These are phyloP conservation scores for Penicillium sp. DNA, from an alignment of 2,329 filamentous ascomycete genomes.

Conservation along the genomic window DNA sequence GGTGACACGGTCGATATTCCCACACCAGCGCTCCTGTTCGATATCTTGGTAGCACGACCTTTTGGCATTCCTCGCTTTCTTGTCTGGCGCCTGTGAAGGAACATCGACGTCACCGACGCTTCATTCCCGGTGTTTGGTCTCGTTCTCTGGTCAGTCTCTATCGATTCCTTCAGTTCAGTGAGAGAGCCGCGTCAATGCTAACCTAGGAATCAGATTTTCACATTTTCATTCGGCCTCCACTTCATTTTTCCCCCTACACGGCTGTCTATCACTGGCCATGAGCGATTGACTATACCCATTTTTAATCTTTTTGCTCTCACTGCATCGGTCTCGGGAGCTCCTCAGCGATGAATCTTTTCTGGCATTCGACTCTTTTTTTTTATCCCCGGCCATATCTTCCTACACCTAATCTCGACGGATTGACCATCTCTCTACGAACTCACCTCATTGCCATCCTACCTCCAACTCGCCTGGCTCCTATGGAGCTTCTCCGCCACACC, in stretches of 20 bases:
- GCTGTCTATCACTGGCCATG: constrained; percentile 16
- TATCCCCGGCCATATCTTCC: constrained; percentile 11
- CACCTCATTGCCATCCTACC: constrained; percentile 5
- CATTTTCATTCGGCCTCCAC: constrained; percentile 15
- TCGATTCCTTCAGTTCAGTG: constrained; percentile 7
- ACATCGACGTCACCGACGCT: constrained; percentile 20
- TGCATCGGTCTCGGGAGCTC: constrained; percentile 23
- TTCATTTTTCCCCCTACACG: constrained; percentile 5
- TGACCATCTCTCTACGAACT: constrained; percentile 5
- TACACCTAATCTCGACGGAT: constrained; percentile 10
- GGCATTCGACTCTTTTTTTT: background rate
- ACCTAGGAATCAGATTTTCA: constrained; percentile 16
- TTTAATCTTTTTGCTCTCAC: constrained; percentile 18
- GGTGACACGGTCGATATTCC: constrained; percentile 12
- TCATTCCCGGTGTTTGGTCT: constrained; percentile 18
- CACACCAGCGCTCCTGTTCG: constrained; percentile 4
- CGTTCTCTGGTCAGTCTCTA: constrained; percentile 24
- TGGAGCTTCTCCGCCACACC: background rate
- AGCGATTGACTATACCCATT: constrained; percentile 24
- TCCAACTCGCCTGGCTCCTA: constrained; percentile 4
- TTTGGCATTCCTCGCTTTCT: constrained; percentile 7
- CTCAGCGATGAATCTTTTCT: constrained; percentile 18
- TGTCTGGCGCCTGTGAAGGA: constrained; percentile 9
- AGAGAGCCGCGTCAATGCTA: constrained; percentile 19
- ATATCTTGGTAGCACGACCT: background rate